Evolutionary conservation across 2,329 filamentous ascomycete genomes (phyloP).

Genomic region (Pezicula rhizophila): DNA sequence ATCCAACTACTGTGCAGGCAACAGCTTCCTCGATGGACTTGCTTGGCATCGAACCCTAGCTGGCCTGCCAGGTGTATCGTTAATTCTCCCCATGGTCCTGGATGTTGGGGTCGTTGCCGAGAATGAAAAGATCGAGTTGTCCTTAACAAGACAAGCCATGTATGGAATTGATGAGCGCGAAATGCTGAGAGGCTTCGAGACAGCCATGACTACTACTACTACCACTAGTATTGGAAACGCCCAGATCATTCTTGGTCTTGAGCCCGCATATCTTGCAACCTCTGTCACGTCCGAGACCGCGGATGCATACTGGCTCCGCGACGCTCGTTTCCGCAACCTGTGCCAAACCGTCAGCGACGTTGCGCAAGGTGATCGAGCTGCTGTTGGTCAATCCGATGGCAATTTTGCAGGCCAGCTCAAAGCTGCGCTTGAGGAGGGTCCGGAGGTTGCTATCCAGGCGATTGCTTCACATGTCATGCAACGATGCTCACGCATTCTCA

Average conservation of each 20-base stretch:
- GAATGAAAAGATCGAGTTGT: conserved; percentile 12
- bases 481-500: conserved; percentile 41
- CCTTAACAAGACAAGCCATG: conserved; percentile 10
- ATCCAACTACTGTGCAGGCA: conserved; percentile 32
- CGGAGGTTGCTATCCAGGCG: conserved; percentile 15
- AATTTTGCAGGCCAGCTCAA: conserved; percentile 14
- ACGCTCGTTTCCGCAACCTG: conserved; percentile 12
- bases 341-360: too few relatives aligned
- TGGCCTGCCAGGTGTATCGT: conserved; percentile 20
- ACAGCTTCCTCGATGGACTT: conserved; percentile 31
- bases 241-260: conserved; percentile 25
- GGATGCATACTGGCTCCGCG: conserved; percentile 24
- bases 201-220: conserved; percentile 17
- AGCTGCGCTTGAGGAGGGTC: conserved; percentile 15
- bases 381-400: conserved; percentile 19
- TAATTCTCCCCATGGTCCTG: conserved; percentile 29
- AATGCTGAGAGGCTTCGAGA: conserved; percentile 20
- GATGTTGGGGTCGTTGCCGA: conserved; percentile 31
- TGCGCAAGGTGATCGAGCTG: too few relatives aligned
- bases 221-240: not conserved
- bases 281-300: not conserved
- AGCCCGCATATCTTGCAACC: conserved; percentile 10
- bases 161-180: conserved; percentile 15
- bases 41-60: conserved; percentile 20
- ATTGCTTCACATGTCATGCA: conserved; percentile 34